These are phyloP conservation scores for Mariannaea elegans DNA, from an alignment of 2,329 filamentous ascomycete genomes.

Conservation along the genomic window DNA sequence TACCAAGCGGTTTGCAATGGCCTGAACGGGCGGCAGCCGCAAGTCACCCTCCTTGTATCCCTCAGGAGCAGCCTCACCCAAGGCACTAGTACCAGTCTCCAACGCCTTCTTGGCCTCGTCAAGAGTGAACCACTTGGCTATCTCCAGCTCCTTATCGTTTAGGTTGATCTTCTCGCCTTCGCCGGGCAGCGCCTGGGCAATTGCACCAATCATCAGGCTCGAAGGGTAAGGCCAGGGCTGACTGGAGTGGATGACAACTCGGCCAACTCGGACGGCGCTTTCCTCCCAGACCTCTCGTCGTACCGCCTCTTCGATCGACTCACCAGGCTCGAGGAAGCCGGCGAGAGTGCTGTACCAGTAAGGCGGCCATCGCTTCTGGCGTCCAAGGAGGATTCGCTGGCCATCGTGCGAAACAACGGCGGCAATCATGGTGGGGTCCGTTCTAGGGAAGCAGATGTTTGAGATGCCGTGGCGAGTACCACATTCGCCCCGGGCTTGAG, in stretches of 20 bases:
- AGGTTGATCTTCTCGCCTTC: conserved; percentile 82
- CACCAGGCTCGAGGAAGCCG: conserved; percentile 85
- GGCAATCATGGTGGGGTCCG: conserved; percentile 95
- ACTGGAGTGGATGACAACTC: conserved; percentile 83
- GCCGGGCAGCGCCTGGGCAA: conserved; percentile 81
- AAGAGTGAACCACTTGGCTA: conserved; percentile 86
- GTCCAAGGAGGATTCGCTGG: conserved; percentile 81
- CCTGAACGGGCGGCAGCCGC: conserved; percentile 83
- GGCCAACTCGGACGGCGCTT: conserved; percentile 77
- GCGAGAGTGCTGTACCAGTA: conserved; percentile 91
- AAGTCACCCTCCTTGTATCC: conserved; percentile 81
- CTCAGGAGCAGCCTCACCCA: conserved; percentile 71
- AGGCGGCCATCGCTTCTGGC: conserved; percentile 83
- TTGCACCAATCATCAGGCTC: conserved; percentile 85
- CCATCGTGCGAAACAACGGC: conserved; percentile 86
- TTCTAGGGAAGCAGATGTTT: conserved; percentile 91
- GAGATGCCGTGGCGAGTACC: conserved; percentile 85
- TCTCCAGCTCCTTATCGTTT: conserved; percentile 90
- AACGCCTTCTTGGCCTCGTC: conserved; percentile 84
- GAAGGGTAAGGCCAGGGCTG: conserved; percentile 91
- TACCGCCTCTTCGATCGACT: conserved; percentile 86
- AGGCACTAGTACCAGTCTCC: conserved; percentile 66
- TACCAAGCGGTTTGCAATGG: conserved; percentile 92
- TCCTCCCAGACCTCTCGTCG: conserved; percentile 89
- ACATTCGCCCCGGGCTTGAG: conserved; percentile 72